phyloP scores from a whole-genome alignment of 345 rosid genomes.

The Gossypium thurberi region DNA sequence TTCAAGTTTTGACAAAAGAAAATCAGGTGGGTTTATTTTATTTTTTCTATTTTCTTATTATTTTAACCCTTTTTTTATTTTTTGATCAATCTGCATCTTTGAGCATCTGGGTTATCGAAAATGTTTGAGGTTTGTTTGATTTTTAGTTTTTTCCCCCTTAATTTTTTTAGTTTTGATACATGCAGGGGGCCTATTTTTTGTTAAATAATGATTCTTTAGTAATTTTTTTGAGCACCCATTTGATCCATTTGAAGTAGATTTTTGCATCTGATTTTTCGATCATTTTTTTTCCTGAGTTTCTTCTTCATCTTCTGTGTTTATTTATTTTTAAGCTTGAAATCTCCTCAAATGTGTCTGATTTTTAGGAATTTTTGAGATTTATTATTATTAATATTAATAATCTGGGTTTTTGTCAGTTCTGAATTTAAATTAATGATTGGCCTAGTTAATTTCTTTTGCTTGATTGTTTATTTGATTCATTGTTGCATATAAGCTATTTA shows the following conservation, averaged over 20 bases:
- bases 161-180: conserved; percentile 10
- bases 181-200: not conserved
- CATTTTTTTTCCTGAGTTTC: not conserved
- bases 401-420: not conserved
- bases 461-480: not conserved
- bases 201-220: conserved; percentile 2
- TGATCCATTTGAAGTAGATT: conserved; percentile 16
- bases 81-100: not conserved
- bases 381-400: not conserved
- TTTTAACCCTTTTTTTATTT: not conserved
- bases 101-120: not conserved
- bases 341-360: conserved; percentile 1
- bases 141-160: not conserved
- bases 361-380: not conserved
- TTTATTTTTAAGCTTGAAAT: not conserved
- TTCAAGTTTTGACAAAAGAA: conserved; percentile 10
- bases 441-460: not conserved
- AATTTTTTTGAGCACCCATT: conserved; percentile 2
- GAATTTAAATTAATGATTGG: not conserved
- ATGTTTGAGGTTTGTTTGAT: not conserved
- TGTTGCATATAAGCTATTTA: conserved; percentile 4
- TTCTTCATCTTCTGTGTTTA: conserved; percentile 1
- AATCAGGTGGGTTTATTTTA: conserved; percentile 27
- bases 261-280: conserved; percentile 11
- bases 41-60: not conserved